These are phyloP conservation scores for Spongispora temasekensis DNA, from an alignment of 1,284 basidiomycete genomes.

Conservation along the genomic window DNA sequence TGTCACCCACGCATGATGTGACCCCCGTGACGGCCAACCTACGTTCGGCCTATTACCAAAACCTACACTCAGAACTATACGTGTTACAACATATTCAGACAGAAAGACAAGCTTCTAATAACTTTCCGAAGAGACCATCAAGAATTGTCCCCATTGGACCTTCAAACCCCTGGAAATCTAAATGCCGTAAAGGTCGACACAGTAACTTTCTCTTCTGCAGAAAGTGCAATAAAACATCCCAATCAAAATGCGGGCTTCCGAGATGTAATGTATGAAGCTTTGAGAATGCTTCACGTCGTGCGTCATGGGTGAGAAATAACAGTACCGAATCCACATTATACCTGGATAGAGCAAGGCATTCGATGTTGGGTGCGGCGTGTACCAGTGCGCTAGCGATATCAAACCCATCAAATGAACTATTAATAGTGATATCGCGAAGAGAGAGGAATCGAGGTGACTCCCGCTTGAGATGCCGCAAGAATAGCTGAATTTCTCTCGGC, in stretches of 20 bases:
- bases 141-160: slow-evolving; percentile 19
- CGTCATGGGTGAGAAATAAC: slow-evolving; percentile 28
- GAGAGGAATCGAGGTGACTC: slow-evolving; percentile 28
- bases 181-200: slow-evolving; percentile 19
- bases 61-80: no score
- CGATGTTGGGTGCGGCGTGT: slow-evolving; percentile 29
- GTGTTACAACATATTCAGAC: slow-evolving; percentile 16
- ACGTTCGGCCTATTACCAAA: background rate
- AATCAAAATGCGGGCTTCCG: slow-evolving; percentile 31
- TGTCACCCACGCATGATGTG: slow-evolving; percentile 31
- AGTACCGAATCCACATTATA: slow-evolving; percentile 28
- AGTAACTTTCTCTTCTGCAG: slow-evolving; percentile 25
- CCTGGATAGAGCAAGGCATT: slow-evolving; percentile 29
- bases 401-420: slow-evolving; percentile 29
- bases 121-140: slow-evolving; percentile 20
- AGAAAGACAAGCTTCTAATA: slow-evolving; percentile 26
- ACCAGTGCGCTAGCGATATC: slow-evolving; percentile 28
- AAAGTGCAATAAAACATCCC: slow-evolving; percentile 33
- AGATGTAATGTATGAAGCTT: slow-evolving; percentile 20
- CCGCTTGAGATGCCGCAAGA: slow-evolving; percentile 33
- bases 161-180: slow-evolving; percentile 26
- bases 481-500: slow-evolving; percentile 29
- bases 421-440: slow-evolving; percentile 17
- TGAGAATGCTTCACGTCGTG: slow-evolving; percentile 31
- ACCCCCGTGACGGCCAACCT: slow-evolving; percentile 14